These are phyloP conservation scores for Ogataea pignaliae DNA, from an alignment of 805 yeast genomes.

Conservation along the genomic window DNA sequence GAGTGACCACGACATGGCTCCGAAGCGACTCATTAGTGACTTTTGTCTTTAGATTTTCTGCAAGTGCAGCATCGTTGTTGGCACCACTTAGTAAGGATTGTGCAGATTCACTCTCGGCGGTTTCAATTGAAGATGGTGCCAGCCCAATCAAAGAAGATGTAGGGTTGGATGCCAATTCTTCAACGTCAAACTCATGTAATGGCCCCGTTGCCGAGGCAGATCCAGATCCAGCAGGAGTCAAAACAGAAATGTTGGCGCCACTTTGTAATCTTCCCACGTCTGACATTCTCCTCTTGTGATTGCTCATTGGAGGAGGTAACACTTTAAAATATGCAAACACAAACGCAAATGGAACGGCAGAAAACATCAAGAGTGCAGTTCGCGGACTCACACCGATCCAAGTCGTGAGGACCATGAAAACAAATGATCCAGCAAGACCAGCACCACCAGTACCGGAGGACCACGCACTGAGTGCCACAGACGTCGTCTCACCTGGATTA, in stretches of 20 bases:
- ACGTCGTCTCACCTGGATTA: conserved; percentile 14
- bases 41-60: too few relatives aligned
- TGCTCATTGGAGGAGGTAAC: conserved; percentile 16
- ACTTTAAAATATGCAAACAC: conserved; percentile 23
- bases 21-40: not conserved
- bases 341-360: conserved; percentile 31
- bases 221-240: not conserved
- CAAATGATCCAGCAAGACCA: conserved; percentile 77
- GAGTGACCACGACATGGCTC: conserved; percentile 24
- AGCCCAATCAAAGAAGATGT: not conserved
- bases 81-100: not conserved
- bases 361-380: conserved; percentile 52
- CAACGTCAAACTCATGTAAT: not conserved
- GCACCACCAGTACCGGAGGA: conserved; percentile 97
- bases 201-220: not conserved
- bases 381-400: conserved; percentile 53
- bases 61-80: not conserved
- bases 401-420: conserved; percentile 69
- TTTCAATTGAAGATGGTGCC: not conserved
- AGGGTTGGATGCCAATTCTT: not conserved
- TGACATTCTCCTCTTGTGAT: not conserved
- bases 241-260: too few relatives aligned
- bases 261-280: not conserved
- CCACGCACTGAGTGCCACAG: conserved; percentile 68
- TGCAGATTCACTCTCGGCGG: too few relatives aligned